A percentile compares a stretch with the other conserved stretches of the same genome.
Conservation (phyloP, 345 rosid species). For the Pugionium cornutum region DNA sequence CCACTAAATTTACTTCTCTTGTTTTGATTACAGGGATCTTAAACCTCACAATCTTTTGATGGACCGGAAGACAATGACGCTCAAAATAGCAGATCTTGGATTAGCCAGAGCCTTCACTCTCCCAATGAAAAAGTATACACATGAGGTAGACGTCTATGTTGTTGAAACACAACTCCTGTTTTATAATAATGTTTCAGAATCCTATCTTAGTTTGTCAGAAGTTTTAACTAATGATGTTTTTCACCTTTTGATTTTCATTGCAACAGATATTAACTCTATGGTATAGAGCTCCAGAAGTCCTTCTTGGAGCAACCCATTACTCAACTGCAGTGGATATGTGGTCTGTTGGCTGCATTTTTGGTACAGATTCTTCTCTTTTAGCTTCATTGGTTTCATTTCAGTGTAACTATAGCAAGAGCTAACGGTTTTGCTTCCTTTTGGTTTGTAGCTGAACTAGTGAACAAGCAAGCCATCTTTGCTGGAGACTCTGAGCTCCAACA, state of each 20-base stretch:
- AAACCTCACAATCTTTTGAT: slow-evolving; percentile 93
- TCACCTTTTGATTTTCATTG: neutral
- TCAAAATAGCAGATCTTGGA: slow-evolving; percentile 95
- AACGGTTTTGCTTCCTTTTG: slow-evolving; percentile 15
- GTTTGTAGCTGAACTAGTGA: slow-evolving; percentile 72
- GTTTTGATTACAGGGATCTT: slow-evolving; percentile 62
- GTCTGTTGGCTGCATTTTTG: slow-evolving; percentile 95
- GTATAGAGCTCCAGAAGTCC: slow-evolving; percentile 98
- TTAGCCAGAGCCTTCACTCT: slow-evolving; percentile 86
- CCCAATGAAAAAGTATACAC: slow-evolving; percentile 75
- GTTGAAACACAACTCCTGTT: neutral
- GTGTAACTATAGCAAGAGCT: neutral
- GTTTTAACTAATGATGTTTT: slow-evolving; percentile 1
- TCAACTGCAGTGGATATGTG: slow-evolving; percentile 96
- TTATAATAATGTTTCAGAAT: neutral
- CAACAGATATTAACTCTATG: slow-evolving; percentile 82
- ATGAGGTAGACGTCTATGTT: slow-evolving; percentile 36
- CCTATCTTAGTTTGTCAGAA: neutral
- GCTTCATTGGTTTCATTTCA: slow-evolving; percentile 14
- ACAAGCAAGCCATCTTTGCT: slow-evolving; percentile 80
- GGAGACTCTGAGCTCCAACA: slow-evolving; percentile 98
- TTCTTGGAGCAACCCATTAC: slow-evolving; percentile 92
- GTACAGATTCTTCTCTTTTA: slow-evolving; percentile 39
- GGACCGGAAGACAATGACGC: slow-evolving; percentile 72
- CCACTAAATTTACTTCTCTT: neutral